Evolutionary conservation across 495 filamentous ascomycete species (phyloP).

Genomic region (Aspergillus ellipticus): DNA sequence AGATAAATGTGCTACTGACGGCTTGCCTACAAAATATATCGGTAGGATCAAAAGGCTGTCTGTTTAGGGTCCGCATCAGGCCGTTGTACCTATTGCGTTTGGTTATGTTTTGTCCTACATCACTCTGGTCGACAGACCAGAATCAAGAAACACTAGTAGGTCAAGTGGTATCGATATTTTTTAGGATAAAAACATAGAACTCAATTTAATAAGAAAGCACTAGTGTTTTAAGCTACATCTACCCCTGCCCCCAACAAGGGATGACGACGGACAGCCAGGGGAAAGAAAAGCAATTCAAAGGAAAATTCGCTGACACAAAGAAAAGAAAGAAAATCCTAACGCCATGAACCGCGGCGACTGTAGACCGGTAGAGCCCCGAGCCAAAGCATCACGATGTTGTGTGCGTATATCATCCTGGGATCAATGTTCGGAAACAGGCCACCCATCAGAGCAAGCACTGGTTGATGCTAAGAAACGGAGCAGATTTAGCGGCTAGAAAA

Average conservation of each 20-base stretch:
- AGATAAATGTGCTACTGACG: too few species aligned
- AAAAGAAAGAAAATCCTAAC: conserved; percentile 12
- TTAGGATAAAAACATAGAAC: background rate
- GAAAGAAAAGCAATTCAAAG: background rate
- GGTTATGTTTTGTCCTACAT: too few species aligned
- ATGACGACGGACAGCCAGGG: too few species aligned
- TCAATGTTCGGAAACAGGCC: conserved; percentile 1
- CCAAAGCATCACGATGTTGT: background rate
- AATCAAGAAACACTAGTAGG: too few species aligned
- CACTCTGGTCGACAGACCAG: too few species aligned
- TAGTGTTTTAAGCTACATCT: background rate
- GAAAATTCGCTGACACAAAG: conserved; percentile 8
- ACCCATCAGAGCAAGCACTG: conserved; percentile 8
- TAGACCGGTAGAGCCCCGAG: conserved; percentile 2
- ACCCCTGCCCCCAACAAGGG: too few species aligned
- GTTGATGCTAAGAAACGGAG: background rate
- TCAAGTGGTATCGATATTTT: background rate
- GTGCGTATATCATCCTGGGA: background rate
- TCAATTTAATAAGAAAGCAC: background rate
- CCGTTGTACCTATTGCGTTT: too few species aligned
- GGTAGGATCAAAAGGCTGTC: too few species aligned
- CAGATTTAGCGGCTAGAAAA: conserved; percentile 37
- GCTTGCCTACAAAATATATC: background rate
- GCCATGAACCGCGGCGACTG: conserved; percentile 13
- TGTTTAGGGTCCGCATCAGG: too few species aligned